Evolutionary conservation across 768 basidiomycete genomes (phyloP), one percentile per base, ranked within the genome.

Genomic region (Xerocomellus amylosporus): DNA sequence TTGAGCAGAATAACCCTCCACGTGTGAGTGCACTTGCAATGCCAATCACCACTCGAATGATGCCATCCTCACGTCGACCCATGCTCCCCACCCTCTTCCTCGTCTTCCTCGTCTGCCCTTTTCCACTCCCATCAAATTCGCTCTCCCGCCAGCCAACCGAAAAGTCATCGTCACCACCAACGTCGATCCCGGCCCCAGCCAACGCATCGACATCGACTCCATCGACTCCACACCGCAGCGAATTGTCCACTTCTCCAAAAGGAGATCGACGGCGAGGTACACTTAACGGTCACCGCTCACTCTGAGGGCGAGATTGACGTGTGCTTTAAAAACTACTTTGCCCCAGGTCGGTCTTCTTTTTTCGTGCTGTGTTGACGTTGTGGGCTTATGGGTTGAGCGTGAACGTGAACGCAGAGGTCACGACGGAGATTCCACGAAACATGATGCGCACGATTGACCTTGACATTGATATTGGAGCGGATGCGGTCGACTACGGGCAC

Each of bases 401-500:
- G 36, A 40, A 26, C 9, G 28, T 36, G n/a, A 15, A 14, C 5
- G 22, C 53, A 86, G 85, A 77, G 22, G 71, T 80, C 19, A 72
- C 77, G 22, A 65, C 68, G 43, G 77, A 79, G 22, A 73, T 85
- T 48, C 75, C 75, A 3, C 65, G 72, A 30, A 79, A 80, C 51
- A 75, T 83, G 59, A 72, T 76, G 38, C 81, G 93, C 17, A 81
- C 89, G 38, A 72, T 99, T 56, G 96, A 99, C 76, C 75, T 98
- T 53, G 97, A 99, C 66, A 83, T 98, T 37, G 97, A 99, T 66
- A 95, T 98, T 69, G 97, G 97, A 34, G 95, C 96, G 14, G 96
- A 98, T 64, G 97, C 97, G 2, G 88, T 98, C 37, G 97, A 99
- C 74, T 99, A 98, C 80, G 98, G 98, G 94, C 96, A 65, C 59